phyloP scores from a whole-genome alignment of 1,139 yeast species.

The Suhomyces yuchorum region DNA sequence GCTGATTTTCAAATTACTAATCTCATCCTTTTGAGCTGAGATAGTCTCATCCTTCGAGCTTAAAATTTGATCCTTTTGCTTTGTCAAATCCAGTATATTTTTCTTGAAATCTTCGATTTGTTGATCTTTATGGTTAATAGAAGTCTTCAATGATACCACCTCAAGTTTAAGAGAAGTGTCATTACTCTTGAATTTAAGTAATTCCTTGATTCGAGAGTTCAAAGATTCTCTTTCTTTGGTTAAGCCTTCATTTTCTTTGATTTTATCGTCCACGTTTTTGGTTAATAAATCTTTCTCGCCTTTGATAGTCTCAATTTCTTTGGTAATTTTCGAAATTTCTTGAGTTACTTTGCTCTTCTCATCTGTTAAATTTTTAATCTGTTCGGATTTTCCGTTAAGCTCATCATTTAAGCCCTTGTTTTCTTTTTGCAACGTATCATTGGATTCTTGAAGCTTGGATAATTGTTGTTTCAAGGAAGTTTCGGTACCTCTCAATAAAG shows the following conservation, averaged over 20 bases:
- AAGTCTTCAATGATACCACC: slow-evolving; percentile 40
- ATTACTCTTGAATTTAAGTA: slow-evolving; percentile 35
- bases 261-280: slow-evolving; percentile 13
- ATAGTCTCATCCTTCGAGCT: slow-evolving; percentile 30
- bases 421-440: neutral
- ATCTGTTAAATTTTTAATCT: slow-evolving; percentile 10
- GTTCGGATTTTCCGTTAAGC: slow-evolving; percentile 1
- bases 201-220: slow-evolving; percentile 32
- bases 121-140: slow-evolving; percentile 51
- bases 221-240: slow-evolving; percentile 30
- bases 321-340: slow-evolving; percentile 15
- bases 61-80: slow-evolving; percentile 20
- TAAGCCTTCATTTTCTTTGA: slow-evolving; percentile 27
- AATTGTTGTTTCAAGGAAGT: neutral
- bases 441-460: neutral
- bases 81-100: slow-evolving; percentile 37
- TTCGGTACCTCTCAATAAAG: slow-evolving; percentile 3
- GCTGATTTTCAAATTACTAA: slow-evolving; percentile 46
- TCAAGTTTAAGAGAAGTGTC: slow-evolving; percentile 48
- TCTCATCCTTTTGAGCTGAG: slow-evolving; percentile 28
- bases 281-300: slow-evolving; percentile 14
- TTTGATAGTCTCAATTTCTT: slow-evolving; percentile 25
- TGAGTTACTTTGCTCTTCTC: slow-evolving; percentile 13
- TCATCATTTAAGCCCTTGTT: neutral
- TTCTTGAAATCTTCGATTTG: slow-evolving; percentile 48